Conservation (phyloP, 192 early-diverging fungal genomes). For the Podila clonocystis region DNA sequence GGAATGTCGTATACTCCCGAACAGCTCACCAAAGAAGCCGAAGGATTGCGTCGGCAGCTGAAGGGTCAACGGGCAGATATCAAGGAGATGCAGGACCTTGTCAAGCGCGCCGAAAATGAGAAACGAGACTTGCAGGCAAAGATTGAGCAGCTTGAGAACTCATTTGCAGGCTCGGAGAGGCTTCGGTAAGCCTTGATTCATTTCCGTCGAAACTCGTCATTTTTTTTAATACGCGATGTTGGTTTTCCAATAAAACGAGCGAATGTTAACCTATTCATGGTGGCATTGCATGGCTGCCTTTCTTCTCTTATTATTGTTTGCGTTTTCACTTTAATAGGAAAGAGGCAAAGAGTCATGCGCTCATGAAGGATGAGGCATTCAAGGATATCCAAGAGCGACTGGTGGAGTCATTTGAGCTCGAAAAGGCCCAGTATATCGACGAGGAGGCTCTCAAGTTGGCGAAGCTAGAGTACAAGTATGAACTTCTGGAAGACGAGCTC, state of each 20-base stretch:
- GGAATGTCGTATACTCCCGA: constrained; percentile 1
- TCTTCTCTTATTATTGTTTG: constrained; percentile 4
- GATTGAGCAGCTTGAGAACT: constrained; percentile 25
- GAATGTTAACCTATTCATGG: neutral
- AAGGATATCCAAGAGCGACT: constrained; percentile 34
- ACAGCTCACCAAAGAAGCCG: constrained; percentile 22
- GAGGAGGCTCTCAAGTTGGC: constrained; percentile 33
- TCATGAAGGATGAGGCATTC: constrained; percentile 46
- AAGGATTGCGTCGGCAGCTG: constrained; percentile 35
- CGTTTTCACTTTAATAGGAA: constrained; percentile 12
- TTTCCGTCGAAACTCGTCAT: neutral
- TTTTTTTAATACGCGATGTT: neutral
- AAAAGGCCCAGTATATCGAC: constrained; percentile 40
- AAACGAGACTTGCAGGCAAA: constrained; percentile 14
- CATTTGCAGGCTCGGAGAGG: constrained; percentile 28
- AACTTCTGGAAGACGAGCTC: constrained; percentile 14
- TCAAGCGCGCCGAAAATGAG: constrained; percentile 33
- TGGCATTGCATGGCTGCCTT: neutral
- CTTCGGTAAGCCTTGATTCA: constrained; percentile 20
- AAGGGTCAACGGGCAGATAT: constrained; percentile 38
- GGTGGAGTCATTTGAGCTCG: constrained; percentile 22
- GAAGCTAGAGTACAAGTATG: constrained; percentile 26
- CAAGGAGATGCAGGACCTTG: constrained; percentile 28
- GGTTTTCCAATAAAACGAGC: neutral
- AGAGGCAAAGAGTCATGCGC: constrained; percentile 34